Conservation (phyloP, 306 rosid species). For the Cyclanthera cordifolia region DNA sequence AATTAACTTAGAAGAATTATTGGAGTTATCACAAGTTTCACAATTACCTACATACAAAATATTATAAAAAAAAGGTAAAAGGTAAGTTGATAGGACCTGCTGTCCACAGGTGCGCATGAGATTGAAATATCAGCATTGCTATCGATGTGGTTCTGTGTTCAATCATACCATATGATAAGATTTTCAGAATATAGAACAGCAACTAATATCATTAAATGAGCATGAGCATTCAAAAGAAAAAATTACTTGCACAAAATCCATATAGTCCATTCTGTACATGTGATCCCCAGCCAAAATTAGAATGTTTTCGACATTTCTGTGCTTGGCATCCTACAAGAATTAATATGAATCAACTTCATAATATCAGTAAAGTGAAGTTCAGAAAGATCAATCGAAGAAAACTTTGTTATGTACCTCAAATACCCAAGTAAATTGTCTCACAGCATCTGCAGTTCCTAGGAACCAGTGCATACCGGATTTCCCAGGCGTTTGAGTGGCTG, state of each 20-base stretch:
- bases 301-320: conserved; percentile 62
- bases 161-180: conserved; percentile 13
- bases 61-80: neutral
- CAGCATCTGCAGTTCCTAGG: conserved; percentile 54
- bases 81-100: conserved; percentile 40
- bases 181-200: neutral
- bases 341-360: neutral
- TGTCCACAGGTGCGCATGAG: conserved; percentile 55
- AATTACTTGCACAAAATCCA: conserved; percentile 79
- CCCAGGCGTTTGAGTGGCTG: conserved; percentile 44
- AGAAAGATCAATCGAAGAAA: neutral
- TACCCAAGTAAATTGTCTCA: conserved; percentile 39
- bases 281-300: conserved; percentile 87
- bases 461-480: conserved; percentile 45
- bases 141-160: conserved; percentile 67
- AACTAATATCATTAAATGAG: neutral
- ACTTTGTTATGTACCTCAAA: conserved; percentile 28
- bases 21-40: neutral
- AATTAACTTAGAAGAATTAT: neutral
- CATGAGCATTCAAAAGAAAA: neutral
- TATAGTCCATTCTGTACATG: conserved; percentile 86
- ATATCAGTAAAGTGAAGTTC: neutral
- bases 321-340: conserved; percentile 62
- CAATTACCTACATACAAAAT: neutral
- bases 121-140: conserved; percentile 68